Base-by-base conservation (phyloP, 2,329 filamentous ascomycete genomes). In the Penicillium sp. region DNA sequence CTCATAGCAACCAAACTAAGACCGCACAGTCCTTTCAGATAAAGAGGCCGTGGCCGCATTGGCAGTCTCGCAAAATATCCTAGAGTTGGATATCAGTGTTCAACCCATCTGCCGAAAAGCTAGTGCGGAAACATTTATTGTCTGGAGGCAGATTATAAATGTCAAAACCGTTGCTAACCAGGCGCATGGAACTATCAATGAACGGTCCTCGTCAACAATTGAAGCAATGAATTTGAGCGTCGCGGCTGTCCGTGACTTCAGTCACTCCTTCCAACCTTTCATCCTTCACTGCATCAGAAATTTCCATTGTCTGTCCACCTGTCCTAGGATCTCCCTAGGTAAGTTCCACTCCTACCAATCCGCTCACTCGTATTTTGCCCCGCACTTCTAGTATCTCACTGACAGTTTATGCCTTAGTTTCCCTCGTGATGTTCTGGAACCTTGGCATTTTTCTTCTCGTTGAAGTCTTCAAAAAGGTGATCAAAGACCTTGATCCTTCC, bases 391-490 rank as follows among this genome's bases (percentile, higher is more conserved):
- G 13, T 7, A 16, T 21, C 16, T 21, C 2, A 8, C 52, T 56
- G 16, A 58, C n/a, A 2, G 3, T 5, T 29, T 16, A 15, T 29
- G 7, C 5, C 2, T 23, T 19, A 43, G 66, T 65, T 7, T 65
- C 60, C 2, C 53, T 67, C 40, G 41, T 53, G 7, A 54, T 58
- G 31, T 62, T 63, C 15, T 68, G 66, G 66, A 56, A 61, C 19
- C 53, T 67, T 8, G 64, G 64, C 1, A 41, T 64, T 2, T 60
- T 68, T 40, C 54, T 62, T 5, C 33, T 68, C 3, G 55, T 33
- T 5, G 60, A 67, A n/a, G 23, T 62, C 10, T 45, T 53, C 19
- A 16, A 23, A 15, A 31, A 40, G 1, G 38, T 33, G 11, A 38
- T 16, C n/a, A 10, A 44, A 38, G 59, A 19, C 10, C 27, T 36